phyloP scores from a whole-genome alignment of 768 basidiomycete genomes.

The Collybia mongolica region DNA sequence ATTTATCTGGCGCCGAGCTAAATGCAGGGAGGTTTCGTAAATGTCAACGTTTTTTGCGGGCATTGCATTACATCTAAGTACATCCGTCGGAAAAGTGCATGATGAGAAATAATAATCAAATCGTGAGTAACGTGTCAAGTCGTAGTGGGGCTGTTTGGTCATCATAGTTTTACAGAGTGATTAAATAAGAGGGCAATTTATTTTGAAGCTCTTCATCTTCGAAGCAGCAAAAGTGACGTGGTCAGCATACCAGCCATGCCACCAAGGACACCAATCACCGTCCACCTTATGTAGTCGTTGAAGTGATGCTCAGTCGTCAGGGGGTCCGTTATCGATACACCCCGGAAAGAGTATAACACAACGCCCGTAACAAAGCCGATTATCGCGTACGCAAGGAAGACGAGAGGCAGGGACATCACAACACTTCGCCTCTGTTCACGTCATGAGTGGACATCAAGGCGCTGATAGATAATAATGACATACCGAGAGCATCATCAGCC shows the following conservation, averaged over 20 bases:
- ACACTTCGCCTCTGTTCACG: slow-evolving; percentile 53
- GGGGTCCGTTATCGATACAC: slow-evolving; percentile 37
- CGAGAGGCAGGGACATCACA: slow-evolving; percentile 69
- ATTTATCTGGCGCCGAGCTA: too few relatives aligned
- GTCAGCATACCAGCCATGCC: slow-evolving; percentile 62
- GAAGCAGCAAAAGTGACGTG: slow-evolving; percentile 43
- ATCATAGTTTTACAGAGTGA: too few relatives aligned
- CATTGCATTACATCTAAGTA: too few relatives aligned
- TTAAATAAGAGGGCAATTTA: too few relatives aligned
- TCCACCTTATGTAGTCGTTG: slow-evolving; percentile 61
- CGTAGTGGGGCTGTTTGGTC: too few relatives aligned
- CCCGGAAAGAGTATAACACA: slow-evolving; percentile 64
- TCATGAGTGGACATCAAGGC: not conserved
- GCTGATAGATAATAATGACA: slow-evolving; percentile 16
- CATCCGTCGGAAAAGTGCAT: too few relatives aligned
- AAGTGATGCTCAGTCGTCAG: slow-evolving; percentile 40
- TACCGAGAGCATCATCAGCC: slow-evolving; percentile 49
- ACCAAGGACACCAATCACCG: slow-evolving; percentile 62
- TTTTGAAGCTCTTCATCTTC: slow-evolving; percentile 16
- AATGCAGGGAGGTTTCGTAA: too few relatives aligned
- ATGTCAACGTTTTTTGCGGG: too few relatives aligned
- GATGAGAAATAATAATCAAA: too few relatives aligned
- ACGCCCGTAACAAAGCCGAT: slow-evolving; percentile 66
- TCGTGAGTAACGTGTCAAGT: too few relatives aligned
- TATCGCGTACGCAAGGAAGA: slow-evolving; percentile 71